These are phyloP conservation scores for Myochromella boudieri DNA, from an alignment of 768 basidiomycete genomes.

Conservation along the genomic window DNA sequence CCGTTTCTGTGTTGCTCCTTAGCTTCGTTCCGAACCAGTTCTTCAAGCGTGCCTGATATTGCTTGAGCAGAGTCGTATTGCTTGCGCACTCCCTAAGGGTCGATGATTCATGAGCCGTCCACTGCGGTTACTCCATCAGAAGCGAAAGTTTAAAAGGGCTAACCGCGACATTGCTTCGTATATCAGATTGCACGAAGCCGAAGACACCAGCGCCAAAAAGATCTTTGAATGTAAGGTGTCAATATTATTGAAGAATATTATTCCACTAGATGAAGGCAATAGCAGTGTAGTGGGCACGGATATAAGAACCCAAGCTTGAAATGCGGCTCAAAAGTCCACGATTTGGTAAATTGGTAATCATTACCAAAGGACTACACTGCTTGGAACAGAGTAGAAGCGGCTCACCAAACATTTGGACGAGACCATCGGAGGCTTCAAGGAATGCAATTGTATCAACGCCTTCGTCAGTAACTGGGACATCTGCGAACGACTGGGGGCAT, in stretches of 20 bases:
- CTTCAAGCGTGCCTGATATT: conserved; percentile 57
- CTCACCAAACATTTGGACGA: conserved; percentile 72
- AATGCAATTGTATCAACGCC: conserved; percentile 83
- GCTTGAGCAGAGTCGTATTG: conserved; percentile 44
- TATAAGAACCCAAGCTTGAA: too few relatives aligned
- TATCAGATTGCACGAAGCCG: conserved; percentile 71
- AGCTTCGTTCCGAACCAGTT: conserved; percentile 53
- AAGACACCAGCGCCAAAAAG: conserved; percentile 69
- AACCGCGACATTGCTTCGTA: conserved; percentile 66
- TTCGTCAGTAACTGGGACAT: conserved; percentile 71
- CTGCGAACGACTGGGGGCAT: conserved; percentile 71
- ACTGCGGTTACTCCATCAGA: background rate
- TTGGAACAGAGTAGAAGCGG: background rate
- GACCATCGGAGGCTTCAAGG: conserved; percentile 85
- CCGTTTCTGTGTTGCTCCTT: conserved; percentile 44
- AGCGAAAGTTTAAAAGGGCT: conserved; percentile 21
- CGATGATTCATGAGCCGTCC: background rate
- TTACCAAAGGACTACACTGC: too few relatives aligned
- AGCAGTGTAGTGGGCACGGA: too few relatives aligned
- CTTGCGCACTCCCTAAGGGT: conserved; percentile 60
- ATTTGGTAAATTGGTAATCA: too few relatives aligned
- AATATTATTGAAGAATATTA: too few relatives aligned
- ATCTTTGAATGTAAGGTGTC: too few relatives aligned
- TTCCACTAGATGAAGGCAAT: too few relatives aligned
- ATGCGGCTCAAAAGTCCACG: too few relatives aligned